These are phyloP conservation scores for Suillus occidentalis DNA, from an alignment of 768 basidiomycete species.

Conservation along the genomic window DNA sequence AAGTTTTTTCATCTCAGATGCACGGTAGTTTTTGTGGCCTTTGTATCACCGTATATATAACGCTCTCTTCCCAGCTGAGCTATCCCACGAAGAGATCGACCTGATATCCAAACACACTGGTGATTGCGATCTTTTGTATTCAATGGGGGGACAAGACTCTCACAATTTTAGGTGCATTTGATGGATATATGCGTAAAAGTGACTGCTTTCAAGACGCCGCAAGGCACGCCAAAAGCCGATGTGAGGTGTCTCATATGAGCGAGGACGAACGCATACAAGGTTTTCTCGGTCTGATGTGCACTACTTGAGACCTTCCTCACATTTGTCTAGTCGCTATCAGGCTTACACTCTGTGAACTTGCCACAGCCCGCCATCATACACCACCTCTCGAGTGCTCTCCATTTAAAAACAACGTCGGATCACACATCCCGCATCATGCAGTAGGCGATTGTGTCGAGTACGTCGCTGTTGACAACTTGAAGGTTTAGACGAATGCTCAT, in stretches of 20 bases:
- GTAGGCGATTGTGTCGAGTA: conserved; percentile 57
- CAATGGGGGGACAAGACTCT: neutral
- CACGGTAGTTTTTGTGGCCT: neutral
- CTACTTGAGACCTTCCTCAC: conserved; percentile 10
- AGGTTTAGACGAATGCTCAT: conserved; percentile 8
- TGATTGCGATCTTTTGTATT: neutral
- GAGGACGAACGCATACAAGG: conserved; percentile 65
- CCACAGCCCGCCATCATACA: conserved; percentile 67
- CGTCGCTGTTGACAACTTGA: conserved; percentile 15
- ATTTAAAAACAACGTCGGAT: conserved; percentile 12
- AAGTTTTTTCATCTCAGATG: neutral
- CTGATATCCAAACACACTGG: conserved; percentile 9
- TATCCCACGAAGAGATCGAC: conserved; percentile 9
- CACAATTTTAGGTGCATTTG: conserved; percentile 37
- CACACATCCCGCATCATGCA: conserved; percentile 14
- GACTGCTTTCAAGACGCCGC: conserved; percentile 67
- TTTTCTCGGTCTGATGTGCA: conserved; percentile 23
- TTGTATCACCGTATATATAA: neutral
- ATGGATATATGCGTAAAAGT: conserved; percentile 44
- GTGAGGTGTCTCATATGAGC: conserved; percentile 56
- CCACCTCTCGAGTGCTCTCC: conserved; percentile 63
- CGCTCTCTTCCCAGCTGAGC: neutral
- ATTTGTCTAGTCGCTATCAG: conserved; percentile 59
- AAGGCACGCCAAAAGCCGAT: conserved; percentile 45
- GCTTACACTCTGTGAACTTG: conserved; percentile 80